Evolutionary conservation across 2,329 filamentous ascomycete species (phyloP).

Genomic region (Elsinoe perseae): DNA sequence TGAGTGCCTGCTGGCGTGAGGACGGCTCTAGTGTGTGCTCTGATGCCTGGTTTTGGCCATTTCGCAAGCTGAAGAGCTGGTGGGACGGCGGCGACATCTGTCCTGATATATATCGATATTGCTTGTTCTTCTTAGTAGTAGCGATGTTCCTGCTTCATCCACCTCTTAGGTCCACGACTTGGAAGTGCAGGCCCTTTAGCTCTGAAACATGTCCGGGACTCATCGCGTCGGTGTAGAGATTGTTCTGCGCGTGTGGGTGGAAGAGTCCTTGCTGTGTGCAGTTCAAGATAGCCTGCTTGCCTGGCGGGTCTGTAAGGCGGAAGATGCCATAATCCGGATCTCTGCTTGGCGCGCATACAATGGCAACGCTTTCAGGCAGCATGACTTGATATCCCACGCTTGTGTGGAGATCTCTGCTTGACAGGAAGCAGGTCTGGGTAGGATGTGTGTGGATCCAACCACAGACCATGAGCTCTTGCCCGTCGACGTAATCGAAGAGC

Average conservation of each 20-base stretch:
- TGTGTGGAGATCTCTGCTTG: constrained; percentile 85
- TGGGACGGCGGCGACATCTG: constrained; percentile 14
- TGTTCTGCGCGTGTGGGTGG: constrained; percentile 63
- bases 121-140: neutral
- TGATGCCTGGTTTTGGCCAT: neutral
- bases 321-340: constrained; percentile 82
- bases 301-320: constrained; percentile 85
- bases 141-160: neutral
- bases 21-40: constrained; percentile 4
- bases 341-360: constrained; percentile 85
- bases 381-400: constrained; percentile 92
- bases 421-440: constrained; percentile 96
- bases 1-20: constrained; percentile 7
- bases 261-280: constrained; percentile 76
- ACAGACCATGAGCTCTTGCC: constrained; percentile 72
- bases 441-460: constrained; percentile 99
- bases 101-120: neutral
- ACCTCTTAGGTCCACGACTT: constrained; percentile 56
- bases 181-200: constrained; percentile 50
- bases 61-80: neutral
- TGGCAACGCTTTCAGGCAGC: constrained; percentile 92
- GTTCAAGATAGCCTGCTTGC: constrained; percentile 71
- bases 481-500: constrained; percentile 83
- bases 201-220: constrained; percentile 53
- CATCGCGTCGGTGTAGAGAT: constrained; percentile 69